phyloP scores from a whole-genome alignment of 495 filamentous ascomycete species.

The Penicillium lagena region DNA sequence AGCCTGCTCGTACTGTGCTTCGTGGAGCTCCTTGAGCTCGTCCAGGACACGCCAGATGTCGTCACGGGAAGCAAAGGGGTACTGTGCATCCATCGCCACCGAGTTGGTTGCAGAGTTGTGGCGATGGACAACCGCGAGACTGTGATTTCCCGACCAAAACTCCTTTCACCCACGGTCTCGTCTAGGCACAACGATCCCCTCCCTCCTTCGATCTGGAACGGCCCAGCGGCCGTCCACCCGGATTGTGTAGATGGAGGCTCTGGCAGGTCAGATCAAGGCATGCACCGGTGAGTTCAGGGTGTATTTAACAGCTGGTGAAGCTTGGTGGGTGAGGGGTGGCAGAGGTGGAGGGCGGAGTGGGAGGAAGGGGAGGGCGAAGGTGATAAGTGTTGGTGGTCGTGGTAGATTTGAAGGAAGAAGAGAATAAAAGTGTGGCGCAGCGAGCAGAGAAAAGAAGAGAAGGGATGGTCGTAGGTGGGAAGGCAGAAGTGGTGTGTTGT shows the following conservation, averaged over 20 bases:
- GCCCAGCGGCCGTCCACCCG: constrained; percentile 42
- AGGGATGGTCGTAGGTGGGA: too few species aligned
- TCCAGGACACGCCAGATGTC: constrained; percentile 84
- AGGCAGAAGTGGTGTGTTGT: too few species aligned
- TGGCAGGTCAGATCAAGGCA: constrained; percentile 9
- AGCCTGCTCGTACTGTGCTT: constrained; percentile 71
- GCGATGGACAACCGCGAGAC: not conserved
- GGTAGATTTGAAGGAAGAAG: constrained; percentile 2
- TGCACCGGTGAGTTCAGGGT: constrained; percentile 1
- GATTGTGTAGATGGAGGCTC: constrained; percentile 17
- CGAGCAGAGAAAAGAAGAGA: too few species aligned
- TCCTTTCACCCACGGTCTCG: constrained; percentile 3
- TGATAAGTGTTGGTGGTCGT: too few species aligned
- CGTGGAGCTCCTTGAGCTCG: constrained; percentile 77
- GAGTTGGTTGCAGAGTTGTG: not conserved
- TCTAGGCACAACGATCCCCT: constrained; percentile 21
- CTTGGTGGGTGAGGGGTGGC: too few species aligned
- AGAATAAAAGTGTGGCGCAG: constrained; percentile 11
- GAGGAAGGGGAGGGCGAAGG: not conserved
- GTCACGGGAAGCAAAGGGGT: constrained; percentile 57
- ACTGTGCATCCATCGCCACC: constrained; percentile 58
- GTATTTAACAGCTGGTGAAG: too few species aligned
- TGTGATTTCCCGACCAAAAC: not conserved
- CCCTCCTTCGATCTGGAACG: constrained; percentile 34
- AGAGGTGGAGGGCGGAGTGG: not conserved